Percentiles rank a stretch among this genome's conserved stretches.
Conservation (phyloP, 2,329 filamentous ascomycete species). For the Trichoderma asperellum region DNA sequence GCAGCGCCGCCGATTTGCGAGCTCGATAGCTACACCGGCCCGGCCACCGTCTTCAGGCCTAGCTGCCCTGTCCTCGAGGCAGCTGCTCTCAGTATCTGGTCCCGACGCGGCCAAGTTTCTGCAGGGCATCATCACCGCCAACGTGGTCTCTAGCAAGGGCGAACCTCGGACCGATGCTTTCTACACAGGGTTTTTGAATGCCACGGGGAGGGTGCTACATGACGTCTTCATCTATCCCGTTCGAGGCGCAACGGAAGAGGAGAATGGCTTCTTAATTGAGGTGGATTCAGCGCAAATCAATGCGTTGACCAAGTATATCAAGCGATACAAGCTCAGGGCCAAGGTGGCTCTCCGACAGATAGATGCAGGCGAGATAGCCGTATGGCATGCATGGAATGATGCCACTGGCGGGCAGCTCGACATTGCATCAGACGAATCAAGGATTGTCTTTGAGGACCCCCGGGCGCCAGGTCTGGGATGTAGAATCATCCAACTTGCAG, state of each 20-base stretch:
- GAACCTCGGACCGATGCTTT: slow-evolving; percentile 55
- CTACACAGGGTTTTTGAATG: slow-evolving; percentile 86
- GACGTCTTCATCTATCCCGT: slow-evolving; percentile 88
- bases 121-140: slow-evolving; percentile 81
- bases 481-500: slow-evolving; percentile 47
- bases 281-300: slow-evolving; percentile 71
- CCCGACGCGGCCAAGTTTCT: slow-evolving; percentile 81
- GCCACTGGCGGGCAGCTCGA: slow-evolving; percentile 31
- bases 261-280: slow-evolving; percentile 69
- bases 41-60: slow-evolving; percentile 53
- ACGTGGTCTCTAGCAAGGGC: slow-evolving; percentile 45
- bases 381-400: slow-evolving; percentile 78
- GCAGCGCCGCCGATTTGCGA: slow-evolving; percentile 41
- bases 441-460: slow-evolving; percentile 53
- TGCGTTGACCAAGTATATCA: slow-evolving; percentile 70
- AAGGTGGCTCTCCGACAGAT: slow-evolving; percentile 73
- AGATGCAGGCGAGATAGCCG: slow-evolving; percentile 63
- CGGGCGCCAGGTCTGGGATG: slow-evolving; percentile 61
- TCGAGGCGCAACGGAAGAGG: slow-evolving; percentile 38
- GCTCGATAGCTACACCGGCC: slow-evolving; percentile 39
- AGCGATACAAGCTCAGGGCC: slow-evolving; percentile 81
- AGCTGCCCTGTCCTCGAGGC: slow-evolving; percentile 69
- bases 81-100: slow-evolving; percentile 78
- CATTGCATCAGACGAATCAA: slow-evolving; percentile 15
- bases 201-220: slow-evolving; percentile 79